Evolutionary conservation across 805 yeast genomes (phyloP).

Genomic region (Saturnispora saitoi): DNA sequence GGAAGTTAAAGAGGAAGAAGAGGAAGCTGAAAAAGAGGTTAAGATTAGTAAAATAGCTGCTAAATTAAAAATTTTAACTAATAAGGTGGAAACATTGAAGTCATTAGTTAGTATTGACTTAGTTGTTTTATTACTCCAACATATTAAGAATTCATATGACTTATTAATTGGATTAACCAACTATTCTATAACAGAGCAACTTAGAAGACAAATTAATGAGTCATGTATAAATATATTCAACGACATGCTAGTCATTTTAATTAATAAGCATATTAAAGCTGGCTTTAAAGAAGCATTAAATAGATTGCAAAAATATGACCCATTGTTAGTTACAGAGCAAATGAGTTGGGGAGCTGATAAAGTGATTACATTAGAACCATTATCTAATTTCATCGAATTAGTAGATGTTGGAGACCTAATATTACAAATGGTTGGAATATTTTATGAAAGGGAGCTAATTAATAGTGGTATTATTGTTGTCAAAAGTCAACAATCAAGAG

Average conservation of each 20-base stretch:
- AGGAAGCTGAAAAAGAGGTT: constrained; percentile 20
- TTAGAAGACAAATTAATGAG: constrained; percentile 27
- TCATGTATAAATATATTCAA: constrained; percentile 57
- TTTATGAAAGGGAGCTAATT: constrained; percentile 77
- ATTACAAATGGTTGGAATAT: constrained; percentile 84
- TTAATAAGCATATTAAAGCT: constrained; percentile 65
- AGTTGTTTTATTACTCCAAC: constrained; percentile 60
- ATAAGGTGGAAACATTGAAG: constrained; percentile 67
- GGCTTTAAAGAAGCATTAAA: constrained; percentile 79
- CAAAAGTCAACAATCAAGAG: constrained; percentile 49
- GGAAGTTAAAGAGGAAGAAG: constrained; percentile 17
- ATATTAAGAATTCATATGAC: constrained; percentile 56
- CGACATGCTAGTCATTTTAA: constrained; percentile 51
- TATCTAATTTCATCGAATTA: constrained; percentile 78
- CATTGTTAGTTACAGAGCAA: constrained; percentile 29
- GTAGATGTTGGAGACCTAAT: constrained; percentile 90
- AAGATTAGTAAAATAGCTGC: constrained; percentile 64
- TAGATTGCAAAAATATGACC: constrained; percentile 64
- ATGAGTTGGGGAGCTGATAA: constrained; percentile 4
- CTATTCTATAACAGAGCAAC: constrained; percentile 24
- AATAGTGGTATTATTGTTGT: constrained; percentile 39
- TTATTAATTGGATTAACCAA: constrained; percentile 41
- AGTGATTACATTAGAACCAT: constrained; percentile 57
- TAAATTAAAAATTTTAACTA: constrained; percentile 65
- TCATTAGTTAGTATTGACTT: constrained; percentile 74